These are phyloP conservation scores for Ceratobasidium sp. DNA, from an alignment of 1,284 basidiomycete species.

Conservation along the genomic window DNA sequence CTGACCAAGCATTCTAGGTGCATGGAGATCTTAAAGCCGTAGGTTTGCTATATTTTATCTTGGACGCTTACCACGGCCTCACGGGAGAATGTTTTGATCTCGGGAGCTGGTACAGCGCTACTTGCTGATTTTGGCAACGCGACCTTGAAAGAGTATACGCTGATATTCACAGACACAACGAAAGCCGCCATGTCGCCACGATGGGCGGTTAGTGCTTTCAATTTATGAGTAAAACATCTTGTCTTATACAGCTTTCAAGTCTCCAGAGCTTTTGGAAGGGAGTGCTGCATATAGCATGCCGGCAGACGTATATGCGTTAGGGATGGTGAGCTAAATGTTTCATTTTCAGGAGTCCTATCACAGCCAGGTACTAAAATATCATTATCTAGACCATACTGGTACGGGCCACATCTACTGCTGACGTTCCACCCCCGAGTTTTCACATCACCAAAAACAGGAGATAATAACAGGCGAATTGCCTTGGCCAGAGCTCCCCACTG, in stretches of 20 bases:
- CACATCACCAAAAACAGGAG: too few relatives aligned
- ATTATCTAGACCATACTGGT: too few relatives aligned
- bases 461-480: too few relatives aligned
- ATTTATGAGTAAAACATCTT: background rate
- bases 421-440: too few relatives aligned
- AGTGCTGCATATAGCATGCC: background rate
- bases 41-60: background rate
- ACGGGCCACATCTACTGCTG: background rate
- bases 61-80: background rate
- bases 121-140: slow-evolving; percentile 1
- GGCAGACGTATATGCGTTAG: slow-evolving; percentile 3
- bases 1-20: background rate
- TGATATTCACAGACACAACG: background rate
- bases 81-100: background rate
- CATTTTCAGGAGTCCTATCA: too few relatives aligned
- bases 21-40: slow-evolving; percentile 6
- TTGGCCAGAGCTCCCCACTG: too few relatives aligned
- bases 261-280: background rate
- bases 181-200: background rate
- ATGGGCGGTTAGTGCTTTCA: background rate
- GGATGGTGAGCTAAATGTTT: background rate
- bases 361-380: too few relatives aligned
- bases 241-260: background rate
- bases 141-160: background rate
- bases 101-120: background rate